Evolutionary conservation across 176 grass and related monocot species (phyloP).

Genomic region (Musa acuminata): DNA sequence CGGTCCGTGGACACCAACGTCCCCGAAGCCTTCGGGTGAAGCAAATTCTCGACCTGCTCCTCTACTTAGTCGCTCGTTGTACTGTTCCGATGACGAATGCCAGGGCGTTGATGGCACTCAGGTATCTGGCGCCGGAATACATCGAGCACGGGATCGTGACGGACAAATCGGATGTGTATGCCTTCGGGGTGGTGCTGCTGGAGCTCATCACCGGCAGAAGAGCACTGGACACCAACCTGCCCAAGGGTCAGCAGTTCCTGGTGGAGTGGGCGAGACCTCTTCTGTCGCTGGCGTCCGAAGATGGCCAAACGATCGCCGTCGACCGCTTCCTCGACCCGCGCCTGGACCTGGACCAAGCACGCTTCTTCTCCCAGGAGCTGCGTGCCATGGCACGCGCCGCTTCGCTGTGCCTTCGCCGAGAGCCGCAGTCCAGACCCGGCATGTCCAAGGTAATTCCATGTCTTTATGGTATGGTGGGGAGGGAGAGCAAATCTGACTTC

Average conservation of each 20-base stretch:
- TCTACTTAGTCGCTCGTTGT: neutral
- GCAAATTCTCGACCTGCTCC: too few species aligned
- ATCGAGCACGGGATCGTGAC: constrained; percentile 18
- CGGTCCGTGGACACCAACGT: neutral
- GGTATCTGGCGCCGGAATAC: constrained; percentile 24
- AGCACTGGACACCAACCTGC: constrained; percentile 16
- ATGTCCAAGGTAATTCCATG: constrained; percentile 13
- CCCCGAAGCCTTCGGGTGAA: constrained; percentile 17
- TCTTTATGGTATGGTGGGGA: neutral
- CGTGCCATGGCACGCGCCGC: constrained; percentile 16
- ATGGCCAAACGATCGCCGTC: constrained; percentile 10
- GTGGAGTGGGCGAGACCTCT: constrained; percentile 25
- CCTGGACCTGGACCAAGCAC: constrained; percentile 7
- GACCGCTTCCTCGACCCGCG: constrained; percentile 21
- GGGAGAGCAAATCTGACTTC: neutral
- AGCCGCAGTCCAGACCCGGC: constrained; percentile 14
- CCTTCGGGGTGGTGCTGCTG: constrained; percentile 19
- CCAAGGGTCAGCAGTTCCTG: constrained; percentile 22
- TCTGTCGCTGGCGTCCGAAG: constrained; percentile 1
- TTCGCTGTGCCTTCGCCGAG: constrained; percentile 21
- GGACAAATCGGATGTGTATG: constrained; percentile 25
- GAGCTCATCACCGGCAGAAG: constrained; percentile 22
- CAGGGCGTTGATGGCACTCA: neutral
- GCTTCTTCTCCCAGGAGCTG: constrained; percentile 19
- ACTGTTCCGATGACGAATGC: neutral